Percentiles rank a stretch among this genome's conserved stretches.
Conservation (phyloP, 768 basidiomycete species). For the Hericium rajendrae region DNA sequence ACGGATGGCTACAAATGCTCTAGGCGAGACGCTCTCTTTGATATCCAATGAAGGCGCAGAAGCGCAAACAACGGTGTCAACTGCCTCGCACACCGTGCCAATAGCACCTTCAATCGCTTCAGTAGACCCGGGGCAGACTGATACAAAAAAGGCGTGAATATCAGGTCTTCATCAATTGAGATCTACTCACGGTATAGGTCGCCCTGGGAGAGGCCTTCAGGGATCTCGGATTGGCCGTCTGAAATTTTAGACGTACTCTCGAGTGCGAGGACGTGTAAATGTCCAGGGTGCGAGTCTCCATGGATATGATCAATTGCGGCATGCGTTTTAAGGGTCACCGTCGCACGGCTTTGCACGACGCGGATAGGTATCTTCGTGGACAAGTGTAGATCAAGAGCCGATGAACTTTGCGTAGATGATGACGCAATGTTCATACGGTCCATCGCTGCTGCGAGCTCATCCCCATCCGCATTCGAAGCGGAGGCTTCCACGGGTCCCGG, state of each 20-base stretch:
- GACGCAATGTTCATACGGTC: slow-evolving; percentile 29
- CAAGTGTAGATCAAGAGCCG: not conserved
- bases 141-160: not conserved
- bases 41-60: not conserved
- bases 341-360: slow-evolving; percentile 44
- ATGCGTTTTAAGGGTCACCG: slow-evolving; percentile 45
- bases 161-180: not conserved
- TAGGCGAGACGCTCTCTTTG: slow-evolving; percentile 1
- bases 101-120: slow-evolving; percentile 74
- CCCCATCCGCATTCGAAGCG: not conserved
- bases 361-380: slow-evolving; percentile 23
- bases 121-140: slow-evolving; percentile 73
- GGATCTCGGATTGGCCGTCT: slow-evolving; percentile 65
- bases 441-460: slow-evolving; percentile 9
- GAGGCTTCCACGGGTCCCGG: not conserved
- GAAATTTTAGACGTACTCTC: slow-evolving; percentile 55
- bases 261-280: slow-evolving; percentile 47
- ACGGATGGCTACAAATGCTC: slow-evolving; percentile 75
- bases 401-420: not conserved
- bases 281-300: slow-evolving; percentile 62
- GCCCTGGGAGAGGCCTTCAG: slow-evolving; percentile 56
- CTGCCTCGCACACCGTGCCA: slow-evolving; percentile 80
- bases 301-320: slow-evolving; percentile 68
- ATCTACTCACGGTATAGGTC: slow-evolving; percentile 69
- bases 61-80: slow-evolving; percentile 49